Base-by-base conservation (phyloP, 345 rosid genomes). In the Eucalyptus regnans region DNA sequence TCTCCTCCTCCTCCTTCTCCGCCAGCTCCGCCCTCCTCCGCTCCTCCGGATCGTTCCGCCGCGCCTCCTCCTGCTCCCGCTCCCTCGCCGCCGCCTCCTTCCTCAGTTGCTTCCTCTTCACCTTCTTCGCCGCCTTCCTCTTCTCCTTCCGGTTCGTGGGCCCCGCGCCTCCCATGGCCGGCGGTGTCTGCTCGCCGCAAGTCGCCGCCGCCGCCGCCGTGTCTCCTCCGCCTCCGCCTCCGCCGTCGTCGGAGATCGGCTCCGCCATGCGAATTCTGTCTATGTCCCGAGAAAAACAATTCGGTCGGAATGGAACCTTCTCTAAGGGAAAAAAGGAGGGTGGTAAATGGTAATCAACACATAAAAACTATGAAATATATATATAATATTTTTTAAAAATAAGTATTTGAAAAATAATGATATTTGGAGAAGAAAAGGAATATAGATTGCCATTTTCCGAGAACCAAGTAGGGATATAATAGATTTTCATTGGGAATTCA, bases 111-210 rank as follows among this genome's bases (percentile, higher is more conserved):
- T 92, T 96, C 94, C 99, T 93, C 95, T 93, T 97, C 93, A 91
- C n/a, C 94, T 94, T 97, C 94, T 97, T 97, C 93, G 88, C 89
- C 91, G 93, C 94, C 93, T 95, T 97, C 92, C 97, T 87, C 95
- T 95, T 97, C 89, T 95, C 98, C 91, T 93, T 95, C 90, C 99
- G 93, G 90, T 90, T 90, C 92, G 88, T 37, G 48, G 48, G 27
- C 46, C 83, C 46, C 27, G 3, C 43, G 46, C 46, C 83, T 37
- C 0, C 83, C 83, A 71, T 71, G 27, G 14, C 14, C 48, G 46
- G 27, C 48, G 22, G 48, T 76, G 13, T 76, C 27, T 6, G 5
- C 27, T 20, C 48, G 15, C 43, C 46, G 15, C 48, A 20, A 20
- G 48, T 12, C 46, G 46, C 46, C 81, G 25, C 41, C 80, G 80